Conservation (phyloP, 202 grass and related monocot genomes). For the Hordeum pubiflorum region DNA sequence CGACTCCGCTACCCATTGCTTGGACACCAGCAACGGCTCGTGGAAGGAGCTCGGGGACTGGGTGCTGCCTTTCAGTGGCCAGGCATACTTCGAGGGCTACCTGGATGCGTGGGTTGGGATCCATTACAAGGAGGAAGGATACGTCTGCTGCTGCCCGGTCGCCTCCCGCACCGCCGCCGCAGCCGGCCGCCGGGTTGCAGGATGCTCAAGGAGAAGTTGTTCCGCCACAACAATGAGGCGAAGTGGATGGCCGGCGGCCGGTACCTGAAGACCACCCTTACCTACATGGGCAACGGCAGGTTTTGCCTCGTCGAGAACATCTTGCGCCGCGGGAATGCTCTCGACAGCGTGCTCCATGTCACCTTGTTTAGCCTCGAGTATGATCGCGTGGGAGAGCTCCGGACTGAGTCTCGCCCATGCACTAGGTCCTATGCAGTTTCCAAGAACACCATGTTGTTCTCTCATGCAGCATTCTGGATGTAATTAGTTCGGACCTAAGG, state of each 20-base stretch:
- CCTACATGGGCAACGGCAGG: neutral
- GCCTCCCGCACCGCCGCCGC: neutral
- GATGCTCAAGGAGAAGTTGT: neutral
- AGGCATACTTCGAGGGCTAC: neutral
- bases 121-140: neutral
- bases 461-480: neutral
- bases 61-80: neutral
- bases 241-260: neutral
- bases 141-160: neutral
- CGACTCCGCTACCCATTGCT: neutral
- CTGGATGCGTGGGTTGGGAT: neutral
- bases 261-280: neutral
- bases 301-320: neutral
- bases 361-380: neutral
- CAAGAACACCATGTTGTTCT: neutral
- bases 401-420: neutral
- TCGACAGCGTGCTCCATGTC: neutral
- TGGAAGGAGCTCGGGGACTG: neutral
- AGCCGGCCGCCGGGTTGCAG: neutral
- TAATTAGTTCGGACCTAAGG: neutral
- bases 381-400: neutral
- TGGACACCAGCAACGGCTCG: neutral
- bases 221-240: neutral
- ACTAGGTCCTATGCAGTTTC: neutral
- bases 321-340: neutral